Evolutionary conservation across 257 asterid genomes (phyloP).

Genomic region (Coffea eugenioides): DNA sequence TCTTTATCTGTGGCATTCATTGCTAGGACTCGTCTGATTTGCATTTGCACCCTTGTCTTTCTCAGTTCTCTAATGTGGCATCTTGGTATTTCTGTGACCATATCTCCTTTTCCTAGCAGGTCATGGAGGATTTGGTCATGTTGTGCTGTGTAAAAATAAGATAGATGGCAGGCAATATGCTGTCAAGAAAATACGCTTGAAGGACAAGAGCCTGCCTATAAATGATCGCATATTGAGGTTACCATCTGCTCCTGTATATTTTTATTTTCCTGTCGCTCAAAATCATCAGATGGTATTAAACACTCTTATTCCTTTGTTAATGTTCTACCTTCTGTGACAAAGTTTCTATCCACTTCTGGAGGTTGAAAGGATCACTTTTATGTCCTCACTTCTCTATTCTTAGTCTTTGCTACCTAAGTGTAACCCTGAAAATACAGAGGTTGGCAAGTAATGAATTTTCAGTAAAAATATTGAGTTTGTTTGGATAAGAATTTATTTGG

Average conservation of each 20-base stretch:
- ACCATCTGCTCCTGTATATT: slow-evolving; percentile 22
- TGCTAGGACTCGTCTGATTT: background rate
- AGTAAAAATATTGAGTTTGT: too few relatives aligned
- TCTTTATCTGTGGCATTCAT: background rate
- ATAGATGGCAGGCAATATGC: slow-evolving; percentile 97
- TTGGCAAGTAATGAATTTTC: too few relatives aligned
- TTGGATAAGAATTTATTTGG: too few relatives aligned
- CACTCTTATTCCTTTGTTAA: background rate
- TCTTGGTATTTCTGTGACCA: background rate
- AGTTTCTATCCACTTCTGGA: background rate
- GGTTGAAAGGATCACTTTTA: too few relatives aligned
- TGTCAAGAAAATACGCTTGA: slow-evolving; percentile 84
- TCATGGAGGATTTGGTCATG: slow-evolving; percentile 98
- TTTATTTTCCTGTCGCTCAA: background rate
- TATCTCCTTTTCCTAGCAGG: slow-evolving; percentile 45
- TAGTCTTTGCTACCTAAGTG: background rate
- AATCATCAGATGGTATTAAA: background rate
- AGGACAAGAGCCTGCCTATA: slow-evolving; percentile 80
- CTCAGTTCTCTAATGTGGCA: background rate
- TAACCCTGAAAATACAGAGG: too few relatives aligned
- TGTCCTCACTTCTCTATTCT: background rate
- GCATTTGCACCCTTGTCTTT: background rate
- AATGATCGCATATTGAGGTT: slow-evolving; percentile 92
- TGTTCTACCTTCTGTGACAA: background rate
- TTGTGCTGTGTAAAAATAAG: slow-evolving; percentile 94